phyloP scores from a whole-genome alignment of 192 early-diverging fungal species.

The Coemansia sp. region DNA sequence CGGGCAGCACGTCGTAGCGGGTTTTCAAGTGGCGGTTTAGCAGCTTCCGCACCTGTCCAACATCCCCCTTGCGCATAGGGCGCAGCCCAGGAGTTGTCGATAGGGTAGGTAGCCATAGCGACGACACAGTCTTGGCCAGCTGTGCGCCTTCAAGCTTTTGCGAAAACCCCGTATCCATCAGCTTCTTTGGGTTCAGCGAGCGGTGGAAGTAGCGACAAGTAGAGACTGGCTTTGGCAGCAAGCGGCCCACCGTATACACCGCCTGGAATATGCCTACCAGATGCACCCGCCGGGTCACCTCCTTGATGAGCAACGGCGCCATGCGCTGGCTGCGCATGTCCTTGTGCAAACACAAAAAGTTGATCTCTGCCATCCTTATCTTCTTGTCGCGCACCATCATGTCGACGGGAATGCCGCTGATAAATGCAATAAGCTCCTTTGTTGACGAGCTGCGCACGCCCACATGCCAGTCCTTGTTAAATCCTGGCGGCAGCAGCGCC shows the following conservation, averaged over 20 bases:
- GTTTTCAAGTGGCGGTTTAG: slow-evolving; percentile 69
- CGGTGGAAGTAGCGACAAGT: slow-evolving; percentile 89
- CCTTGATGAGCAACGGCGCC: slow-evolving; percentile 94
- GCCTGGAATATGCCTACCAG: slow-evolving; percentile 95
- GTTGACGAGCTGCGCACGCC: slow-evolving; percentile 73
- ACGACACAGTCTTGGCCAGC: slow-evolving; percentile 15
- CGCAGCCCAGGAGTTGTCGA: slow-evolving; percentile 68
- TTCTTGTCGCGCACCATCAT: slow-evolving; percentile 63
- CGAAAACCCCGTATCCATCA: slow-evolving; percentile 93
- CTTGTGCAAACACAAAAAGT: slow-evolving; percentile 97
- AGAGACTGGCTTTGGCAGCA: slow-evolving; percentile 84
- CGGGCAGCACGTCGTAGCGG: slow-evolving; percentile 63
- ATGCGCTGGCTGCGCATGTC: slow-evolving; percentile 90
- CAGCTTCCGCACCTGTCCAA: slow-evolving; percentile 64
- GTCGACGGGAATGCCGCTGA: slow-evolving; percentile 86
- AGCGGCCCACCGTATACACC: slow-evolving; percentile 89
- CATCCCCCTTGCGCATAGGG: slow-evolving; percentile 75
- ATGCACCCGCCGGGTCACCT: slow-evolving; percentile 91
- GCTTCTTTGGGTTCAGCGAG: slow-evolving; percentile 88
- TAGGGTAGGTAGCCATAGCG: slow-evolving; percentile 16
- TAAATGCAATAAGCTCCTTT: slow-evolving; percentile 89
- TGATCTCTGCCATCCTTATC: slow-evolving; percentile 88
- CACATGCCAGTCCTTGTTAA: slow-evolving; percentile 82
- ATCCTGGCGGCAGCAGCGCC: slow-evolving; percentile 93
- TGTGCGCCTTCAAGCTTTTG: slow-evolving; percentile 53